Evolutionary conservation across 176 grass and related monocot species (phyloP).

Genomic region (Raddia guianensis): DNA sequence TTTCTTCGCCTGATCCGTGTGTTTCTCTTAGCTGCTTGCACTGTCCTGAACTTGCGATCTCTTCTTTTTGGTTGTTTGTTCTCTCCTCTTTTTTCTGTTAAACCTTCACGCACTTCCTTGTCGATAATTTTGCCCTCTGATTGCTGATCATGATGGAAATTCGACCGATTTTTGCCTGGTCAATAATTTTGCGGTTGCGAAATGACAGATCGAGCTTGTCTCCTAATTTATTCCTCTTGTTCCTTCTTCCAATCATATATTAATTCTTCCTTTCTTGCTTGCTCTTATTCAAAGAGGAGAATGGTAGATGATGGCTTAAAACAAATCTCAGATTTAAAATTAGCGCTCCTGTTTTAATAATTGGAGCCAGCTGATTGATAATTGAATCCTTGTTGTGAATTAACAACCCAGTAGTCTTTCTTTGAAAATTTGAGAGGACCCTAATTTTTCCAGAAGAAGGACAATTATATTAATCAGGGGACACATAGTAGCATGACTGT

Average conservation of each 20-base stretch:
- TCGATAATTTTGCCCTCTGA: not conserved
- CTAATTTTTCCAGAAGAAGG: slow-evolving; percentile 20
- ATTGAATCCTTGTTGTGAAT: slow-evolving; percentile 34
- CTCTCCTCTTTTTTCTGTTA: not conserved
- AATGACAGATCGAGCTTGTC: slow-evolving; percentile 23
- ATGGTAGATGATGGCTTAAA: slow-evolving; percentile 10
- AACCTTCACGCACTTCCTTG: slow-evolving; percentile 24
- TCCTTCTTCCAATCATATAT: not conserved
- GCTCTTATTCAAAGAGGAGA: slow-evolving; percentile 28
- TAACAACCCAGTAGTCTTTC: slow-evolving; percentile 34
- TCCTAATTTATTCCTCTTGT: slow-evolving; percentile 3
- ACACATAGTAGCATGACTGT: not conserved
- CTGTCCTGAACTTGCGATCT: not conserved
- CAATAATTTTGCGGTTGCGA: not conserved
- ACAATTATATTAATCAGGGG: slow-evolving; percentile 29
- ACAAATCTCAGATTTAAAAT: slow-evolving; percentile 14
- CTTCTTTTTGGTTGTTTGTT: not conserved
- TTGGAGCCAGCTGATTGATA: slow-evolving; percentile 28
- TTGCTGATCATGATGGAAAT: not conserved
- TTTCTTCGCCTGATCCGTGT: not conserved
- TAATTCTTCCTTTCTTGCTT: not conserved
- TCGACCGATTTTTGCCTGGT: slow-evolving; percentile 8
- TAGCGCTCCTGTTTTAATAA: not conserved
- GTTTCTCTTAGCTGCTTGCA: not conserved
- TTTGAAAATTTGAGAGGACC: slow-evolving; percentile 25